Evolutionary conservation across 2,329 filamentous ascomycete species (phyloP).

Genomic region (Fusarium chaquense): DNA sequence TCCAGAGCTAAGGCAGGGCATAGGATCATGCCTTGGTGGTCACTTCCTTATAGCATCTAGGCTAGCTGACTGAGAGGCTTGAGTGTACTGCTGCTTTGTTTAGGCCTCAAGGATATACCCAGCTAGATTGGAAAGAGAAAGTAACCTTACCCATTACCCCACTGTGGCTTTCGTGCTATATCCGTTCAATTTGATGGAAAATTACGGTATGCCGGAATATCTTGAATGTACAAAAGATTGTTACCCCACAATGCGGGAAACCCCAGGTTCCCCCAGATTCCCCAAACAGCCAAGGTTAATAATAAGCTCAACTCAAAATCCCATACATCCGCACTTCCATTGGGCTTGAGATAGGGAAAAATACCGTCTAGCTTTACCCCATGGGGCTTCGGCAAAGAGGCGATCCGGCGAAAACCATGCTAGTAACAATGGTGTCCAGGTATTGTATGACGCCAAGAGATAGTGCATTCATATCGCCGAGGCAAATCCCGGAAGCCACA

Average conservation of each 20-base stretch:
- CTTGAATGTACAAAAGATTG: accelerated
- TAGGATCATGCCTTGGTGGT: no score
- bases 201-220: not conserved
- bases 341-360: not conserved
- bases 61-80: no score
- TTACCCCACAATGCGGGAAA: not conserved
- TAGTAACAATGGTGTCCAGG: not conserved
- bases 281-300: not conserved
- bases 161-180: no score
- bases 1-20: no score
- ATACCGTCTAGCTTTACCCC: not conserved
- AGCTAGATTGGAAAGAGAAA: no score
- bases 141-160: no score
- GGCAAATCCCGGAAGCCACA: not conserved
- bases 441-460: not conserved
- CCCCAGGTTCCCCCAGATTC: not conserved
- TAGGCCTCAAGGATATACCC: no score
- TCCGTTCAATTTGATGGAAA: no score
- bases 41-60: no score
- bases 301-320: not conserved
- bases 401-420: not conserved
- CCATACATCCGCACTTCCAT: no score
- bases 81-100: no score
- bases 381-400: not conserved
- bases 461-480: not conserved